Conservation (phyloP, 2,329 filamentous ascomycete species). For the Verticillium dahliae region DNA sequence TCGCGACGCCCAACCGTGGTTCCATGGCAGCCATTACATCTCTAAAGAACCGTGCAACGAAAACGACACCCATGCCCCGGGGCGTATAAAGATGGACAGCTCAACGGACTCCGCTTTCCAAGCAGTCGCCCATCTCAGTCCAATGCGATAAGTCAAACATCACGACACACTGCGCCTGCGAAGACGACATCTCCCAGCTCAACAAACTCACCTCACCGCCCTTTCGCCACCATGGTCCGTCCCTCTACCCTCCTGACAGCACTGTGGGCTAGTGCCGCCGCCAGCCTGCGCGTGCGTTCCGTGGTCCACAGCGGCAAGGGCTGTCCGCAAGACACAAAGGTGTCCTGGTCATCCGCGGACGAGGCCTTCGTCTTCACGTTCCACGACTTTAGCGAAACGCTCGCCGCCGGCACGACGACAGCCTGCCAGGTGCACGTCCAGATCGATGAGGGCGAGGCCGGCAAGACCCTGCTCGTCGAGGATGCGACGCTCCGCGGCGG, state of each 20-base stretch:
- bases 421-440: slow-evolving; percentile 8
- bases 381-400: slow-evolving; percentile 28
- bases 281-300: slow-evolving; percentile 1
- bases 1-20: background rate
- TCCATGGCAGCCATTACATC: background rate
- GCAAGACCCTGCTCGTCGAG: slow-evolving; percentile 5
- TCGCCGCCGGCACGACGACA: slow-evolving; percentile 24
- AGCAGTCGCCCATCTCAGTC: no score
- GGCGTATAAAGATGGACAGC: background rate
- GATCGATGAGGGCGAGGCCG: slow-evolving; percentile 6
- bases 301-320: slow-evolving; percentile 7
- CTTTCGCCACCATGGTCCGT: background rate
- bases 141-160: background rate
- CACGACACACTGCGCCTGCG: background rate
- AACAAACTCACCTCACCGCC: background rate
- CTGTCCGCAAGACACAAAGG: slow-evolving; percentile 4
- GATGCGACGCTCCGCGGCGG: slow-evolving; percentile 6
- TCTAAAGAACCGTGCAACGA: background rate
- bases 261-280: background rate
- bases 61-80: background rate
- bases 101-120: no score
- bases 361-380: slow-evolving; percentile 28
- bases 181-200: background rate
- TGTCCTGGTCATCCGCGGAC: slow-evolving; percentile 11
- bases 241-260: background rate